Conservation (phyloP, 2,329 filamentous ascomycete genomes). For the Aureobasidium subglaciale region DNA sequence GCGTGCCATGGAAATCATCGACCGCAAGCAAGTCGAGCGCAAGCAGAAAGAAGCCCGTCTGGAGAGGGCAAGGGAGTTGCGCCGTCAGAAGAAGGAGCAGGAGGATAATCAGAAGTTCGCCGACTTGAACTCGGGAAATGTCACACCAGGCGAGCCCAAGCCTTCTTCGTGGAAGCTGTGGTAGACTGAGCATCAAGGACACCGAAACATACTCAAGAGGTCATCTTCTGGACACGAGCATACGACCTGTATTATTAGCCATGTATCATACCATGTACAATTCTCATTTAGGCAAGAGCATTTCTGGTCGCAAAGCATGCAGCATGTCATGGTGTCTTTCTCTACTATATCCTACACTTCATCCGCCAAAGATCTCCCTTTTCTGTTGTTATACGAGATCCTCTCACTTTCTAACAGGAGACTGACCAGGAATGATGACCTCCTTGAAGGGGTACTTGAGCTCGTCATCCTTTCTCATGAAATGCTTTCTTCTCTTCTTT, state of each 20-base stretch:
- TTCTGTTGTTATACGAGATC: not conserved
- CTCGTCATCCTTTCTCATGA: slow-evolving; percentile 74
- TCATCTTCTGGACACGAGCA: not conserved
- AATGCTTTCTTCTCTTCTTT: slow-evolving; percentile 87
- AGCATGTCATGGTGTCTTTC: not conserved
- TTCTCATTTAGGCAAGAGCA: not conserved
- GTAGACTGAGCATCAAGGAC: slow-evolving; percentile 20
- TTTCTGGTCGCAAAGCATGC: not conserved
- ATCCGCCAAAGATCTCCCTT: not conserved
- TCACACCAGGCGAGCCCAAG: slow-evolving; percentile 17
- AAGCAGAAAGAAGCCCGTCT: slow-evolving; percentile 45
- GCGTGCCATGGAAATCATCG: slow-evolving; percentile 74
- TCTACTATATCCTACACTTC: not conserved
- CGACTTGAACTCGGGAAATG: slow-evolving; percentile 20
- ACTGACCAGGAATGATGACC: slow-evolving; percentile 19
- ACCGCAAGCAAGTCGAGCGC: slow-evolving; percentile 59
- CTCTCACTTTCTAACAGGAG: slow-evolving; percentile 4
- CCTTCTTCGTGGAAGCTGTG: slow-evolving; percentile 30
- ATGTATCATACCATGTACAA: slow-evolving; percentile 6
- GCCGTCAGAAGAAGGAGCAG: slow-evolving; percentile 37
- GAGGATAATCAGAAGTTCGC: slow-evolving; percentile 33
- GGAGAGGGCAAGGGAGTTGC: slow-evolving; percentile 33
- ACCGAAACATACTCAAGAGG: not conserved
- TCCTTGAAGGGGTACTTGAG: slow-evolving; percentile 59
- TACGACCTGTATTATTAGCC: slow-evolving; percentile 4